Percentiles rank a stretch among this genome's conserved stretches.
Evolutionary conservation across 2,329 filamentous ascomycete species (phyloP).

Genomic region (Chrysoporthe deuterocubensis): DNA sequence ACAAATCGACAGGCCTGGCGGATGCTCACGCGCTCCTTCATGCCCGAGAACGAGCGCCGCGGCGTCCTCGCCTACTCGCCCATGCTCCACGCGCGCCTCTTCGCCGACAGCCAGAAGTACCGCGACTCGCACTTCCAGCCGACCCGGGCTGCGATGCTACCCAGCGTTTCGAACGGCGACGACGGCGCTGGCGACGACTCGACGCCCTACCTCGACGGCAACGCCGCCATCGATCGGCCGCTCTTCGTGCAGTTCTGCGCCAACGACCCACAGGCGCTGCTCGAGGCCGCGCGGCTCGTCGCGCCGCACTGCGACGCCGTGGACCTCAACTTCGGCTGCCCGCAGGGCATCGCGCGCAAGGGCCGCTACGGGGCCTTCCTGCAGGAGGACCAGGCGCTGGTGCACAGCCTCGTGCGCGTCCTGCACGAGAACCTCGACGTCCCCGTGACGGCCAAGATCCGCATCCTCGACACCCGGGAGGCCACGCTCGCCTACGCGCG

Average conservation of each 20-base stretch:
- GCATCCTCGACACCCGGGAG: conserved; percentile 84
- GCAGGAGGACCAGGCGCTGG: conserved; percentile 87
- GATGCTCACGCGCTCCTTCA: conserved; percentile 91
- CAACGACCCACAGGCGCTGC: conserved; percentile 79
- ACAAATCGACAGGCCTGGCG: conserved; percentile 77
- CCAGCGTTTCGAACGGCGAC: conserved; percentile 7
- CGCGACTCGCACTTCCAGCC: conserved; percentile 83
- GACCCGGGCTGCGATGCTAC: conserved; percentile 37
- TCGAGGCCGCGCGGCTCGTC: conserved; percentile 77
- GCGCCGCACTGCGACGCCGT: conserved; percentile 92
- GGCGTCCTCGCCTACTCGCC: conserved; percentile 86
- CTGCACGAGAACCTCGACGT: conserved; percentile 78
- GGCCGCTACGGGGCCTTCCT: conserved; percentile 94
- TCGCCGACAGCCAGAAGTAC: conserved; percentile 75
- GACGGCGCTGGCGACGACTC: not conserved
- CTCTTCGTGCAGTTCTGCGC: conserved; percentile 97
- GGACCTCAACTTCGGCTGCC: conserved; percentile 93
- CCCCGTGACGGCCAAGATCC: conserved; percentile 93
- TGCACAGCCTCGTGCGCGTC: conserved; percentile 81
- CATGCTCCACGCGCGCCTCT: conserved; percentile 94
- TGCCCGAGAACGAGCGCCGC: conserved; percentile 66
- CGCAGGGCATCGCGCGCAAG: conserved; percentile 89
- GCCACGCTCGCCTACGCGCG: conserved; percentile 86
- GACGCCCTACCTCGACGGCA: conserved; percentile 76
- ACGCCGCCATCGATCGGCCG: conserved; percentile 81